A percentile compares a stretch with the other conserved stretches of the same genome.
Conservation (phyloP, 2,329 filamentous ascomycete genomes). For the Gnomoniopsis smithogilvyi region DNA sequence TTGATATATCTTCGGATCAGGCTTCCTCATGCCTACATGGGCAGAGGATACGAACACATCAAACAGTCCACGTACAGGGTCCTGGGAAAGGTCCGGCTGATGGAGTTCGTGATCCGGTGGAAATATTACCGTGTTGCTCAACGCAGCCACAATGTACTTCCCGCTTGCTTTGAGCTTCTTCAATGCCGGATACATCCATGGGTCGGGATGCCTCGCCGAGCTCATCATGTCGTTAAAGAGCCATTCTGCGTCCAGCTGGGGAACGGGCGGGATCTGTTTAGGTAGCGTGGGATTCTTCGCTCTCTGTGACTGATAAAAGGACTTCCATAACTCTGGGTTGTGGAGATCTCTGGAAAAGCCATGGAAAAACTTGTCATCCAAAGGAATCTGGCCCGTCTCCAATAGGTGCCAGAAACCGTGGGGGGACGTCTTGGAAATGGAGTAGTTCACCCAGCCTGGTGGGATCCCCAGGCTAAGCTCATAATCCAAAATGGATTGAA, state of each 20-base stretch:
- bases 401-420: conserved; percentile 84
- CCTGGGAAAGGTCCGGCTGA: conserved; percentile 44
- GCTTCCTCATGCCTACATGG: conserved; percentile 84
- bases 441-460: conserved; percentile 86
- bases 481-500: conserved; percentile 91
- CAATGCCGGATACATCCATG: conserved; percentile 84
- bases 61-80: conserved; percentile 66
- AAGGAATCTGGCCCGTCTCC: conserved; percentile 76
- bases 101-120: conserved; percentile 70
- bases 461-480: conserved; percentile 75
- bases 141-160: conserved; percentile 70
- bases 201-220: conserved; percentile 66
- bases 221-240: conserved; percentile 94
- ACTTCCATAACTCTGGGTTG: conserved; percentile 63
- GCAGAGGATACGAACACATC: conserved; percentile 87
- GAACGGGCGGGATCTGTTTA: conserved; percentile 56
- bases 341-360: conserved; percentile 75
- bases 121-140: conserved; percentile 89
- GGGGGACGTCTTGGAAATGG: conserved; percentile 75
- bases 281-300: conserved; percentile 38
- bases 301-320: conserved; percentile 52
- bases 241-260: conserved; percentile 70
- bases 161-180: conserved; percentile 62
- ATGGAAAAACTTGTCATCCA: conserved; percentile 72
- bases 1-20: conserved; percentile 77